Conservation (phyloP, 2,329 filamentous ascomycete genomes). For the Metarhizium anisopliae region DNA sequence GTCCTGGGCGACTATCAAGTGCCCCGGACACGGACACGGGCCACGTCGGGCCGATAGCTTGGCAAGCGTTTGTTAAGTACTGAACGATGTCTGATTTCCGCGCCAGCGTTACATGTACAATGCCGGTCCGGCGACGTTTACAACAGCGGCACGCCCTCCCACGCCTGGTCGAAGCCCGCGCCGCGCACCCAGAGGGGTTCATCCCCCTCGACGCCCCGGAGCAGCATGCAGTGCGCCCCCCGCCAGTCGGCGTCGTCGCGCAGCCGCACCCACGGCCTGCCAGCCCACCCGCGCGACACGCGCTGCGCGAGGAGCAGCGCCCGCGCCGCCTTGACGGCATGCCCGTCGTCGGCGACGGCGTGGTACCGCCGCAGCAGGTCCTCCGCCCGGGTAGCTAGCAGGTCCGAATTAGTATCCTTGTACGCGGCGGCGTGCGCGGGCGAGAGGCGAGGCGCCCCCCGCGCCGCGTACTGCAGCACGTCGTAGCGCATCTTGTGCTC, state of each 20-base stretch:
- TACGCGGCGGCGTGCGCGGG: conserved; percentile 43
- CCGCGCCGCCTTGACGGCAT: conserved; percentile 66
- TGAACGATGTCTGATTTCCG: too few relatives aligned
- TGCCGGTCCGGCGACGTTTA: neutral
- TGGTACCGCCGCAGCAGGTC: conserved; percentile 40
- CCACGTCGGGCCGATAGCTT: too few relatives aligned
- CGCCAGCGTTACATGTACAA: too few relatives aligned
- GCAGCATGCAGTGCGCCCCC: conserved; percentile 49
- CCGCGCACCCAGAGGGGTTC: conserved; percentile 50
- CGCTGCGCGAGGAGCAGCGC: conserved; percentile 57
- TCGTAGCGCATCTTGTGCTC: conserved; percentile 77
- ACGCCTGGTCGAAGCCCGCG: conserved; percentile 56
- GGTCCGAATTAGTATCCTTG: conserved; percentile 27
- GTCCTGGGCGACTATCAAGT: too few relatives aligned
- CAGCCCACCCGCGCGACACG: conserved; percentile 34
- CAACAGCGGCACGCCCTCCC: conserved; percentile 36
- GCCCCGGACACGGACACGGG: too few relatives aligned
- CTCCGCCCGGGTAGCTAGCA: conserved; percentile 24
- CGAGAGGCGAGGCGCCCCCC: conserved; percentile 49
- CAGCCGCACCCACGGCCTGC: conserved; percentile 41
- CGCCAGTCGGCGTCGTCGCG: conserved; percentile 50
- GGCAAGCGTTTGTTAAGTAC: too few relatives aligned
- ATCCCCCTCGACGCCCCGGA: conserved; percentile 50
- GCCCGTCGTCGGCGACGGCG: conserved; percentile 63
- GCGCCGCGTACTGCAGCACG: conserved; percentile 63